phyloP scores from a whole-genome alignment of 2,329 filamentous ascomycete species.

The Sarocladium brachiariae region DNA sequence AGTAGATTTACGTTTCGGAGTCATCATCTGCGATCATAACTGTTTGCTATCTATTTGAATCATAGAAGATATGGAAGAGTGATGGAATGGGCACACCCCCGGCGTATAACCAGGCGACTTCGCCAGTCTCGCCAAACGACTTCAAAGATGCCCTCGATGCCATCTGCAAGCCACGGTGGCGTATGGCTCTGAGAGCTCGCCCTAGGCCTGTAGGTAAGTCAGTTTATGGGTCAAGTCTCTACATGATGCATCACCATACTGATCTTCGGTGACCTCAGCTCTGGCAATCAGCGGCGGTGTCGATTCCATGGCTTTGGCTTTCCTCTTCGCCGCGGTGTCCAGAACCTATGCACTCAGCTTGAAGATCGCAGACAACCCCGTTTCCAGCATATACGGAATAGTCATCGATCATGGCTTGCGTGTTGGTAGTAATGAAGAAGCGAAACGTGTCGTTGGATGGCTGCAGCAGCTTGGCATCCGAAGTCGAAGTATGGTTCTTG shows the following conservation, averaged over 20 bases:
- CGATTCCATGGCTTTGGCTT: conserved; percentile 95
- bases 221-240: too few species aligned
- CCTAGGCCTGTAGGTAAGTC: conserved; percentile 36
- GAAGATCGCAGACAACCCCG: conserved; percentile 11
- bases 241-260: background rate
- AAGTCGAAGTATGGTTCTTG: conserved; percentile 39
- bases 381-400: conserved; percentile 38
- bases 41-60: too few species aligned
- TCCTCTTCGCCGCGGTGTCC: conserved; percentile 48
- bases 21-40: too few species aligned
- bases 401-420: conserved; percentile 55
- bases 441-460: conserved; percentile 34
- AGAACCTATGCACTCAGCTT: conserved; percentile 16
- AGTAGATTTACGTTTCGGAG: too few species aligned
- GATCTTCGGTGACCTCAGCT: conserved; percentile 43
- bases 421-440: conserved; percentile 44
- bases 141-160: conserved; percentile 43
- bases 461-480: conserved; percentile 31
- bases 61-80: background rate
- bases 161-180: conserved; percentile 43
- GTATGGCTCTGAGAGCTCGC: conserved; percentile 25
- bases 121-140: conserved; percentile 30
- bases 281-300: conserved; percentile 87
- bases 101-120: conserved; percentile 25
- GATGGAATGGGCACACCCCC: conserved; percentile 29